Base-by-base conservation (phyloP, 2,329 filamentous ascomycete species). In the Venturia nashicola region DNA sequence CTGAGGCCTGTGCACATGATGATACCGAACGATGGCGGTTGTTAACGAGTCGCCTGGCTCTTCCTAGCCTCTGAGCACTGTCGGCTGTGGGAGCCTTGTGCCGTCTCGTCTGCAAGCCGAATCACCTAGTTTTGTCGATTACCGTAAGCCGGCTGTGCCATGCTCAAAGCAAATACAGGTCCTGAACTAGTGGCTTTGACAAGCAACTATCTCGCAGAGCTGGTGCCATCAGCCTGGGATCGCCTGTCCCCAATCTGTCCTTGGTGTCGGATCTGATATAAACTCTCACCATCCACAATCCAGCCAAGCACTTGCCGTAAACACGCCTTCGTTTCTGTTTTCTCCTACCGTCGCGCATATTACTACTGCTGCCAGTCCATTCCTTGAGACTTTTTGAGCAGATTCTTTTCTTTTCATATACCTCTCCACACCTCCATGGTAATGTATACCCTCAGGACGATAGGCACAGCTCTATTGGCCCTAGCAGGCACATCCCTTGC, bases 91-190 rank as follows among this genome's bases (percentile, higher is more conserved):
- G 44, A 34, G 14, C 23, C 11, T 12, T 59, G 42, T 40, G 61
- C 61, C 61, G 61, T 63, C 48, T 51, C 61, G 36, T 44, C 61
- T 63, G 61, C 51, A 57, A 23, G 61, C 23, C 61, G 40, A 34
- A 55, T 59, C 61, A 63, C 27, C 61, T 42, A 48, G 48, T 34
- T 42, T 20, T 48, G 61, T 57, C 16, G 20, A 40, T 40, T 23
- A 32, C 36, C 61, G 43, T 62, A 54, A 48, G 42, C 44, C 51
- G 46, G 61, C 61, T 42, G 51, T 63, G 61, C 61, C 48, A 55
- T 55, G 46, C 51, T 63, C 46, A 46, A 55, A 63, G 61, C 61
- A 63, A 63, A 63, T 63, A 63, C 59, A 63, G 61, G n/a, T 57
- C 16, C 36, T 42, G 27, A 48, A 39, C 61, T 57, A 63, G 51